phyloP scores from a whole-genome alignment of 192 early-diverging fungal species.

The Coemansia sp. region DNA sequence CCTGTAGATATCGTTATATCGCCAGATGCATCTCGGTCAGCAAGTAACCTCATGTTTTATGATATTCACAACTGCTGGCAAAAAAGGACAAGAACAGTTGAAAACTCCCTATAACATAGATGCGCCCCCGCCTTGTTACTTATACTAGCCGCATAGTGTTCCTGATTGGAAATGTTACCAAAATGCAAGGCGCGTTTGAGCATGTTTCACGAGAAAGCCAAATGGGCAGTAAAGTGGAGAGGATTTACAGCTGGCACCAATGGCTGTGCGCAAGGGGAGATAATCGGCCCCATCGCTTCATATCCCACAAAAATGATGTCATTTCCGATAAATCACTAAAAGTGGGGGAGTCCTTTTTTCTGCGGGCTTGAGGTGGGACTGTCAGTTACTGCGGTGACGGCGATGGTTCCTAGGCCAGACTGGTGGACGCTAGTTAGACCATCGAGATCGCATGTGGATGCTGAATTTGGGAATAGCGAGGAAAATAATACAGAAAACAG shows the following conservation, averaged over 20 bases:
- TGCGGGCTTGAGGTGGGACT: no score
- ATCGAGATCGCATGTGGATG: no score
- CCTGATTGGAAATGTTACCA: background rate
- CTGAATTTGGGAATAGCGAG: no score
- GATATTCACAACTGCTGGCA: background rate
- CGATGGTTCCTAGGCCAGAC: no score
- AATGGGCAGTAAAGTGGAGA: no score
- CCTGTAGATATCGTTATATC: background rate
- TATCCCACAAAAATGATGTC: background rate
- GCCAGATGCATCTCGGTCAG: background rate
- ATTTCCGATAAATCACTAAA: no score
- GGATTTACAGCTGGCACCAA: background rate
- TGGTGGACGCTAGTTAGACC: no score
- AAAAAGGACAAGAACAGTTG: background rate
- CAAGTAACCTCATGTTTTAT: background rate
- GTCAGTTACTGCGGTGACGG: no score
- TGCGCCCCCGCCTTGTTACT: background rate
- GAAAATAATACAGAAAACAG: no score
- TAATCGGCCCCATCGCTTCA: background rate
- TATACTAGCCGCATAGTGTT: no score
- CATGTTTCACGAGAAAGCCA: no score
- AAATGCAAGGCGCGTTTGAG: background rate
- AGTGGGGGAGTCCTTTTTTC: no score
- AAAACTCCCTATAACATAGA: background rate
- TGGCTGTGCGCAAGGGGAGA: background rate